Percentiles rank a stretch among this genome's conserved stretches.
Conservation (phyloP, 1,284 basidiomycete genomes). For the Cryptococcus sp. region DNA sequence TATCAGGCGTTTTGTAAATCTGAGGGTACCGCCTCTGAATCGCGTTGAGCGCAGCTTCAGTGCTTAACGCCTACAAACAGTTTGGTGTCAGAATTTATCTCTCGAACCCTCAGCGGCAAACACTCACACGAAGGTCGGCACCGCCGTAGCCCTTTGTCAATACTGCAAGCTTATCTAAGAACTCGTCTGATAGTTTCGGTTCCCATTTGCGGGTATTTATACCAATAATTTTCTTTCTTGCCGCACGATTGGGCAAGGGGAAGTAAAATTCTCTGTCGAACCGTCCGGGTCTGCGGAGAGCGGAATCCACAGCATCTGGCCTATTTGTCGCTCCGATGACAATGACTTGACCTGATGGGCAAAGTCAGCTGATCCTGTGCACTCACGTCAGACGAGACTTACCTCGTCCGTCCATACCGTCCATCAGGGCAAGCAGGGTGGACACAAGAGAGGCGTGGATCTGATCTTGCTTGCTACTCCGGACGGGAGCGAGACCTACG, state of each 20-base stretch:
- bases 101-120: background rate
- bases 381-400: slow-evolving; percentile 3
- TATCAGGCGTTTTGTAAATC: slow-evolving; percentile 89
- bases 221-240: slow-evolving; percentile 81
- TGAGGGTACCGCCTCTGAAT: slow-evolving; percentile 96
- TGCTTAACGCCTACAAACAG: slow-evolving; percentile 76
- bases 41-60: slow-evolving; percentile 94
- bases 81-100: background rate
- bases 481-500: slow-evolving; percentile 80
- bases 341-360: slow-evolving; percentile 70
- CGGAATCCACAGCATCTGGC: slow-evolving; percentile 96
- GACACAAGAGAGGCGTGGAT: slow-evolving; percentile 98
- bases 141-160: slow-evolving; percentile 98
- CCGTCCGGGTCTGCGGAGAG: slow-evolving; percentile 86
- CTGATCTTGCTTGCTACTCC: slow-evolving; percentile 97
- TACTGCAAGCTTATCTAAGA: slow-evolving; percentile 73
- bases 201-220: slow-evolving; percentile 94
- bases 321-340: slow-evolving; percentile 98
- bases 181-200: slow-evolving; percentile 69
- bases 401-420: slow-evolving; percentile 97
- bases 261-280: slow-evolving; percentile 99
- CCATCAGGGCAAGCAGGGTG: slow-evolving; percentile 95
- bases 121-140: slow-evolving; percentile 84
- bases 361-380: slow-evolving; percentile 3
- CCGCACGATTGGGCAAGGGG: slow-evolving; percentile 80